Conservation (phyloP, 129 eudicot genomes). For the Smallanthus sonchifolius region DNA sequence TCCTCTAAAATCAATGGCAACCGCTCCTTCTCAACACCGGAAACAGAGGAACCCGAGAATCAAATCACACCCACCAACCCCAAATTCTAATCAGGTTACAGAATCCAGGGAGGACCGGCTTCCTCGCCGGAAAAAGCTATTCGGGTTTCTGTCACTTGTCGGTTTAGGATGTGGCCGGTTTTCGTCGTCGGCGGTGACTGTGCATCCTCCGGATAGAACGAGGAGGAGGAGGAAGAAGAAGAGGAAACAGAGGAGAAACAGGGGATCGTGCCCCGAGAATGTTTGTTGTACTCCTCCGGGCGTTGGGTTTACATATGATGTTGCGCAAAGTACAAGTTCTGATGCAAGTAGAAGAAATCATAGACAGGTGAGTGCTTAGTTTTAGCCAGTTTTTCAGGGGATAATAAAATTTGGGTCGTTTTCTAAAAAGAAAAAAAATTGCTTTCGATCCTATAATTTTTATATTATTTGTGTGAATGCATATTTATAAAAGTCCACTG, state of each 20-base stretch:
- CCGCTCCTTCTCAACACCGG: conserved; percentile 3
- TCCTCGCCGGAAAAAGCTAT: conserved; percentile 26
- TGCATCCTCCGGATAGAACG: neutral
- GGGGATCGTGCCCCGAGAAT: conserved; percentile 24
- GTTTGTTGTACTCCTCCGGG: conserved; percentile 49
- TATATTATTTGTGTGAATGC: no score
- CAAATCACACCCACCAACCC: conserved; percentile 11
- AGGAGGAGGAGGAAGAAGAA: conserved; percentile 23
- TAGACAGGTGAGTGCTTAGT: conserved; percentile 23
- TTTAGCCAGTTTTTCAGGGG: no score
- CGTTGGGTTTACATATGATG: conserved; percentile 39
- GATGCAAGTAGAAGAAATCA: conserved; percentile 29
- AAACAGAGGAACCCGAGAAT: conserved; percentile 14
- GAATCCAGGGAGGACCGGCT: neutral
- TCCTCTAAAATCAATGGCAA: conserved; percentile 23
- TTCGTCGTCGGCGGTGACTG: conserved; percentile 18
- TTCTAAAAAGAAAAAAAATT: no score
- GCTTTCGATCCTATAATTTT: no score
- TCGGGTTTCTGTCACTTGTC: conserved; percentile 22
- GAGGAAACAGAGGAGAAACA: conserved; percentile 28
- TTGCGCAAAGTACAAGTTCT: conserved; percentile 33
- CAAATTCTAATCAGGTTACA: neutral
- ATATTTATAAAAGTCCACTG: no score
- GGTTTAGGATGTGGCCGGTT: conserved; percentile 30
- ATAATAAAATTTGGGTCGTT: no score